Evolutionary conservation across 441 rosid species (phyloP).

Genomic region (Arabidopsis hybrid): DNA sequence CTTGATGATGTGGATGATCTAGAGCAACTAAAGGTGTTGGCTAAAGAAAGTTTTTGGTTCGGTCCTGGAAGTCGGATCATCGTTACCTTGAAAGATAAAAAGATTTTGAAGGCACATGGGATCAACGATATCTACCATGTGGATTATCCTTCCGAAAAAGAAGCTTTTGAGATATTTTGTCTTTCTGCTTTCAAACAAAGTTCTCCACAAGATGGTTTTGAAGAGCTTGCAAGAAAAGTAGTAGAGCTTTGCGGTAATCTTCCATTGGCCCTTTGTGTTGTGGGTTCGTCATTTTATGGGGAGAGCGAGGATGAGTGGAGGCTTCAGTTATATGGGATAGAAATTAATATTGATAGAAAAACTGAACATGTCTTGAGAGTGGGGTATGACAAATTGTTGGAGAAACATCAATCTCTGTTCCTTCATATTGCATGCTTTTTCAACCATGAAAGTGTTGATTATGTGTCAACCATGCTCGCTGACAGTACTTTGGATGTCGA

Average conservation of each 20-base stretch:
- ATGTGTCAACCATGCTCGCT: not conserved
- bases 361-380: not conserved
- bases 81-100: slow-evolving; percentile 28
- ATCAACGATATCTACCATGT: not conserved
- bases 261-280: slow-evolving; percentile 37
- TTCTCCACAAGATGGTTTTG: not conserved
- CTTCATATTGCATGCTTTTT: slow-evolving; percentile 36
- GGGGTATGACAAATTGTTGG: slow-evolving; percentile 8
- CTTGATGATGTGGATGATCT: slow-evolving; percentile 17
- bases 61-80: slow-evolving; percentile 38
- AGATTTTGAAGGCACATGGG: not conserved
- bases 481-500: not conserved
- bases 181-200: slow-evolving; percentile 26
- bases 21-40: not conserved
- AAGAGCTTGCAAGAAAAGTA: not conserved
- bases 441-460: not conserved
- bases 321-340: not conserved
- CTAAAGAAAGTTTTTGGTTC: slow-evolving; percentile 2
- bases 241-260: not conserved
- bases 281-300: slow-evolving; percentile 23
- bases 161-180: slow-evolving; percentile 38
- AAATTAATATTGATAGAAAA: slow-evolving; percentile 8
- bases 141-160: not conserved
- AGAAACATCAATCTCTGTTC: not conserved
- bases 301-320: slow-evolving; percentile 10